Evolutionary conservation across 352 stramenopile genomes (phyloP), one percentile per base, ranked within the genome.

Genomic region (Globisporangium sylvaticum): DNA sequence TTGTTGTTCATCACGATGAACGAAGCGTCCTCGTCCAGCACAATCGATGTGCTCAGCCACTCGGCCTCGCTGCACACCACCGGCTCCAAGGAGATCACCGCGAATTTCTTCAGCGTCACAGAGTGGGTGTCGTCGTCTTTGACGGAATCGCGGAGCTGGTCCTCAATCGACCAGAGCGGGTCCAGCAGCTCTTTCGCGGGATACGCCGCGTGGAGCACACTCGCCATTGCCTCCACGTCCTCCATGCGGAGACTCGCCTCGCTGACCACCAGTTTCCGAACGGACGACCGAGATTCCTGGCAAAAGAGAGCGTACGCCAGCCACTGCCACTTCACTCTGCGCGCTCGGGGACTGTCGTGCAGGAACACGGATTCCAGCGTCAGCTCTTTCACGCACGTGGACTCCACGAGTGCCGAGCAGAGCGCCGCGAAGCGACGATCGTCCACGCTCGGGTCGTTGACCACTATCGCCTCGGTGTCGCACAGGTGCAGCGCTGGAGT

Each of bases 151-250:
- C 44, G 70, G 31, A 74, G 59, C n/a, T 70, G 68, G 14, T 67
- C 62, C 10, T 77, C 69, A 6, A 70, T 62, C 8, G 72, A 69
- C 69, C 71, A 81, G 12, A 79, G 64, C 34, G 74, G 74, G 20
- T 81, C 69, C 20, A 77, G 44, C 22, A 81, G 66, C 25, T 81
- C 61, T 32, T 64, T 71, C 10, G 66, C 72, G 7, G 74, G 74
- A 4, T 65, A 69, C 12, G 37, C 4, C 1, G 72, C 44, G n/a
- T 58, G 52, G 12, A 81, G 29, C 8, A 81, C 46, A 20, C 63
- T 67, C 10, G 67, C 64, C 18, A 81, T 69, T 3, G 74, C 72
- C 7, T 54, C 54, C 31, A 81, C 58, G 37, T 81, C 74, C 15
- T 68, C 56, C 8, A 31, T 7, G 20, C 50, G 42, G 20, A 68